These are phyloP conservation scores for Ustilago vetiveriae DNA, from an alignment of 1,284 basidiomycete genomes.

Conservation along the genomic window DNA sequence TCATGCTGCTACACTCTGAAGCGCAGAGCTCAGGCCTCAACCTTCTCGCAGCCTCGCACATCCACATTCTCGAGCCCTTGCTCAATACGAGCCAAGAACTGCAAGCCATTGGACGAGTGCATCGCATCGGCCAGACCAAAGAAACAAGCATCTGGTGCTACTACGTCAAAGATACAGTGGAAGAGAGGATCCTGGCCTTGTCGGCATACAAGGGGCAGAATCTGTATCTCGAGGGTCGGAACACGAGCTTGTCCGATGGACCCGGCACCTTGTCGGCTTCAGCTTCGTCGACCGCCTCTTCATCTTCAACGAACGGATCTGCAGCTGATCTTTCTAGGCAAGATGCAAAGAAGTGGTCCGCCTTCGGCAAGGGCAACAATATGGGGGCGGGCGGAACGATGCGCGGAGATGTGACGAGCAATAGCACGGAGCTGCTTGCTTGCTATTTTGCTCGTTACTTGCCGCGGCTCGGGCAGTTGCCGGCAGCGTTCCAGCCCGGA, in stretches of 20 bases:
- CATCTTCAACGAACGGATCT: conserved; percentile 5
- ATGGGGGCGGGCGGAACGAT: conserved; percentile 16
- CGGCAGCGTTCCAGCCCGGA: too few species aligned
- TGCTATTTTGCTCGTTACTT: conserved; percentile 50
- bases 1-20: conserved; percentile 64
- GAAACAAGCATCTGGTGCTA: conserved; percentile 58
- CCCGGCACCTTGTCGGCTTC: background rate
- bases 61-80: conserved; percentile 63
- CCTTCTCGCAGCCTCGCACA: conserved; percentile 53
- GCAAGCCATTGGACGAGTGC: conserved; percentile 62
- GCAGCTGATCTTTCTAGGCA: conserved; percentile 24
- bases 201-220: conserved; percentile 49
- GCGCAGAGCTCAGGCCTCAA: conserved; percentile 62
- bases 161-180: conserved; percentile 60
- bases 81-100: conserved; percentile 60
- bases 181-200: conserved; percentile 54
- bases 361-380: conserved; percentile 21
- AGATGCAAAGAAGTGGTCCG: conserved; percentile 31
- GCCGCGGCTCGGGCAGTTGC: conserved; percentile 9
- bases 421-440: conserved; percentile 47
- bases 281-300: conserved; percentile 3
- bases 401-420: conserved; percentile 49
- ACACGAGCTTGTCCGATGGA: conserved; percentile 25
- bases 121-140: conserved; percentile 62
- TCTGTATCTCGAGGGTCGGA: conserved; percentile 43